phyloP scores from a whole-genome alignment of 2,329 filamentous ascomycete genomes.

The Colletotrichum truncatum region DNA sequence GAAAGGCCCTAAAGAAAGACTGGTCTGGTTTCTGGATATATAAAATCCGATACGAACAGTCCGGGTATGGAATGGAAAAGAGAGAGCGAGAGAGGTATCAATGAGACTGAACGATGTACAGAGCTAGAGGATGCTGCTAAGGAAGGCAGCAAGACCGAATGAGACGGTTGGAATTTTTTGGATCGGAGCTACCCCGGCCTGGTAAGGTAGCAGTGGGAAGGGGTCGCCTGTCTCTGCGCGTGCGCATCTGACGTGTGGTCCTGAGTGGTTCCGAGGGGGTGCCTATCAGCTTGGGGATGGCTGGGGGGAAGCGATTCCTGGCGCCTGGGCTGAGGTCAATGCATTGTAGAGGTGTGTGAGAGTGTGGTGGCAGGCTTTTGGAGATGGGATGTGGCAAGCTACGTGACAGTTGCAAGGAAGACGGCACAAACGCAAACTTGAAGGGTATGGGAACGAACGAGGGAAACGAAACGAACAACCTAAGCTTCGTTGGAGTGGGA shows the following conservation, averaged over 20 bases:
- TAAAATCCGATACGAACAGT: not conserved
- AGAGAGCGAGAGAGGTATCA: not conserved
- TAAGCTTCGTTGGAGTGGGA: not conserved
- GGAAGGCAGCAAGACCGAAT: not conserved
- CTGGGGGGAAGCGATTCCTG: not conserved
- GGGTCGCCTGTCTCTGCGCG: not conserved
- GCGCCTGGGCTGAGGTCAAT: not conserved
- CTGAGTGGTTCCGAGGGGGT: not conserved
- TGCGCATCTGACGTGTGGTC: not conserved
- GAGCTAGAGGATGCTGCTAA: not conserved
- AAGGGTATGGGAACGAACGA: too few relatives aligned
- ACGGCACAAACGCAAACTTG: too few relatives aligned
- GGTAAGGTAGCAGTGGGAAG: slow-evolving; percentile 14
- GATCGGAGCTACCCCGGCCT: slow-evolving; percentile 16
- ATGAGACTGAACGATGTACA: slow-evolving; percentile 1
- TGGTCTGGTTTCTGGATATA: not conserved
- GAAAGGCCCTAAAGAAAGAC: too few relatives aligned
- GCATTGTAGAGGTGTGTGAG: not conserved
- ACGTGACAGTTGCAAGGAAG: slow-evolving; percentile 14
- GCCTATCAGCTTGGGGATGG: slow-evolving; percentile 5
- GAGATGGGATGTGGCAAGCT: slow-evolving; percentile 9
- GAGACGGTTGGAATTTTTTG: not conserved
- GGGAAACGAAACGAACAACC: not conserved
- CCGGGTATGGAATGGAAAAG: not conserved
- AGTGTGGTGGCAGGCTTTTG: not conserved